phyloP scores from a whole-genome alignment of 2,329 filamentous ascomycete species.

The Clarireedia sp. region DNA sequence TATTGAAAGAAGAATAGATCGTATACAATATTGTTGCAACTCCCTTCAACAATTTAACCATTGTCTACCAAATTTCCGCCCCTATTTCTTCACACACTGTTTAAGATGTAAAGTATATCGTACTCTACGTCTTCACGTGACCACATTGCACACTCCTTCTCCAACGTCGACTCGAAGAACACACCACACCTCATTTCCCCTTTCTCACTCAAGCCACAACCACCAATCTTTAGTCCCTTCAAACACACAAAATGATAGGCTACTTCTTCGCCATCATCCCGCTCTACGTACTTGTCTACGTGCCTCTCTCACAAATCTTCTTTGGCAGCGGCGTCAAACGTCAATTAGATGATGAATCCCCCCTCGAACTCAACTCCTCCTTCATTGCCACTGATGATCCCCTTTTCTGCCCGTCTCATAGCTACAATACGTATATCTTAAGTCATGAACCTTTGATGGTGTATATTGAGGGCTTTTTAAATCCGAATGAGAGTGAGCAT shows the following conservation, averaged over 20 bases:
- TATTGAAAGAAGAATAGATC: no score
- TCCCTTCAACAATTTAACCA: no score
- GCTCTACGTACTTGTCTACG: constrained; percentile 25
- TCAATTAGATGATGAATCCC: constrained; percentile 1
- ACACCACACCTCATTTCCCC: not conserved
- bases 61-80: no score
- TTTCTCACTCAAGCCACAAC: not conserved
- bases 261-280: constrained; percentile 24
- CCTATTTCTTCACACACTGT: no score
- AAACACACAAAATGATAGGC: constrained; percentile 19
- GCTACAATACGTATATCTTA: constrained; percentile 38
- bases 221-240: not conserved
- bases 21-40: no score
- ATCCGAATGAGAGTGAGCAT: constrained; percentile 39
- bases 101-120: no score
- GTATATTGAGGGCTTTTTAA: constrained; percentile 50
- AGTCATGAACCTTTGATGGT: constrained; percentile 46
- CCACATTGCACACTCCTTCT: no score
- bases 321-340: constrained; percentile 11
- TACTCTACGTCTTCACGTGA: not conserved
- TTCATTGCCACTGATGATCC: constrained; percentile 27
- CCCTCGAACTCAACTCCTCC: constrained; percentile 20
- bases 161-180: no score
- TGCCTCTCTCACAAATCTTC: constrained; percentile 22
- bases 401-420: constrained; percentile 22